A percentile compares a stretch with the other conserved stretches of the same genome.
phyloP scores from a whole-genome alignment of 345 rosid species.

The Crucihimalaya himalaica region DNA sequence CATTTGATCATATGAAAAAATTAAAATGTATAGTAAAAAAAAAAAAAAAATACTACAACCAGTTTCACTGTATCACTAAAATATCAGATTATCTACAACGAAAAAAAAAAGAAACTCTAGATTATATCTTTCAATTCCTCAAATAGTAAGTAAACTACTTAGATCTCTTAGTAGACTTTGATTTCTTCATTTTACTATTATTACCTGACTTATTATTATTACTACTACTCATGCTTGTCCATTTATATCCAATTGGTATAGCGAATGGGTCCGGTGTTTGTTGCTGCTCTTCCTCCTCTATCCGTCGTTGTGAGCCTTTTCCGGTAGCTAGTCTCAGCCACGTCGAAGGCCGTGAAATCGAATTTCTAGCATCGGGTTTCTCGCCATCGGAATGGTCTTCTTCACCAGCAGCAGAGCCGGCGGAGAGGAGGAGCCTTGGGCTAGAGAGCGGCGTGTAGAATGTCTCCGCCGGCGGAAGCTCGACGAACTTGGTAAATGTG shows the following conservation, averaged over 20 bases:
- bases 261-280: slow-evolving; percentile 75
- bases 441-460: slow-evolving; percentile 96
- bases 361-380: slow-evolving; percentile 41
- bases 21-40: slow-evolving; percentile 11
- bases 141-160: slow-evolving; percentile 42
- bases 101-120: background rate
- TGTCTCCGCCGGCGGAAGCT: slow-evolving; percentile 69
- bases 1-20: slow-evolving; percentile 9
- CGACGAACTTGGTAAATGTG: slow-evolving; percentile 90
- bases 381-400: slow-evolving; percentile 45
- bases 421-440: slow-evolving; percentile 50
- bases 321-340: slow-evolving; percentile 58
- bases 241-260: slow-evolving; percentile 78
- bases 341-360: slow-evolving; percentile 38
- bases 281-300: slow-evolving; percentile 33
- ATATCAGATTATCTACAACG: slow-evolving; percentile 32
- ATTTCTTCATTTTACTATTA: slow-evolving; percentile 52
- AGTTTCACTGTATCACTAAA: slow-evolving; percentile 24
- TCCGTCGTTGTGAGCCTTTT: slow-evolving; percentile 49
- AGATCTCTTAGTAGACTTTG: slow-evolving; percentile 60
- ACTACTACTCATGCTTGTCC: slow-evolving; percentile 54
- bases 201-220: slow-evolving; percentile 49
- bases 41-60: slow-evolving; percentile 10
- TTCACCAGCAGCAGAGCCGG: background rate
- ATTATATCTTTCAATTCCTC: background rate